These are phyloP conservation scores for Dillenia turbinata DNA, from an alignment of 164 flowering plant species.

Conservation along the genomic window DNA sequence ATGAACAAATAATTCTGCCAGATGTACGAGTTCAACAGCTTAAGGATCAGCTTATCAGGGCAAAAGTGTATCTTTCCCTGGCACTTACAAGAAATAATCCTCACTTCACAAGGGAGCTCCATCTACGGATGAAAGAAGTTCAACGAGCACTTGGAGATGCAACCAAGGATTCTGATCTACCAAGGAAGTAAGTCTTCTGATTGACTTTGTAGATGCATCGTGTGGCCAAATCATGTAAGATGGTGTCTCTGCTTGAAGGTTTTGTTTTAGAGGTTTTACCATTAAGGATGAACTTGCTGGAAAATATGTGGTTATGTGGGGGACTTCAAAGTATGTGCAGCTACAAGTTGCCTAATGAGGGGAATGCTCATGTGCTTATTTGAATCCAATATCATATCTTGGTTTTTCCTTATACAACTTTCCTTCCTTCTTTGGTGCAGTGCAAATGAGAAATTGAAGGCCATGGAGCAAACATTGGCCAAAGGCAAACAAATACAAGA, in stretches of 20 bases:
- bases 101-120: constrained; percentile 64
- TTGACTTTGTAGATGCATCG: too few relatives aligned
- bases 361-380: too few relatives aligned
- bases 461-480: constrained; percentile 80
- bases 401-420: neutral
- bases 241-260: too few relatives aligned
- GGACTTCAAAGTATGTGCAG: too few relatives aligned
- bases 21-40: constrained; percentile 62
- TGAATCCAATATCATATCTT: neutral
- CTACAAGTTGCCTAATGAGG: too few relatives aligned
- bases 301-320: too few relatives aligned
- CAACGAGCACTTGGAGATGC: constrained; percentile 67
- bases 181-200: constrained; percentile 45
- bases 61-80: constrained; percentile 64
- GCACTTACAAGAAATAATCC: constrained; percentile 61
- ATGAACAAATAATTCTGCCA: constrained; percentile 23
- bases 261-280: too few relatives aligned
- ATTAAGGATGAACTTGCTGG: too few relatives aligned
- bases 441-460: constrained; percentile 55
- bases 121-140: constrained; percentile 66
- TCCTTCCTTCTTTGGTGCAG: constrained; percentile 27
- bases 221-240: too few relatives aligned
- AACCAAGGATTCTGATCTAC: constrained; percentile 67
- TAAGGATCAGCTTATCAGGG: constrained; percentile 78
- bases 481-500: constrained; percentile 76